Conservation (phyloP, 352 stramenopile species). For the Thraustotheca clavata region DNA sequence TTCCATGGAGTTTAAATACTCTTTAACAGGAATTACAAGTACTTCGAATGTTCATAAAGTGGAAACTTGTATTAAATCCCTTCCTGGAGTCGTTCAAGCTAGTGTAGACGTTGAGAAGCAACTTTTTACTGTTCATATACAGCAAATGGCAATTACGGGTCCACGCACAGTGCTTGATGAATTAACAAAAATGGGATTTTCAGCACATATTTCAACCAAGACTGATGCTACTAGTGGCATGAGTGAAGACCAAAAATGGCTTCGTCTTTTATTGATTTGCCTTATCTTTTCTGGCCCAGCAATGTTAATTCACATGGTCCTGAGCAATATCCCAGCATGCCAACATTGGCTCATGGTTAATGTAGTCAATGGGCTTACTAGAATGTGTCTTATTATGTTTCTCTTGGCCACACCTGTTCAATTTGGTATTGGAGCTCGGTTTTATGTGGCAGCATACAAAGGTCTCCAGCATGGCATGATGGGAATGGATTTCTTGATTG, state of each 20-base stretch:
- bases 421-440: slow-evolving; percentile 68
- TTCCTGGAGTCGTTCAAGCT: slow-evolving; percentile 68
- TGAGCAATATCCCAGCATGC: slow-evolving; percentile 63
- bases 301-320: slow-evolving; percentile 83
- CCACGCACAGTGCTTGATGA: slow-evolving; percentile 62
- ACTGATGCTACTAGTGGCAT: slow-evolving; percentile 51
- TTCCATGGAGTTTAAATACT: slow-evolving; percentile 73
- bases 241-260: slow-evolving; percentile 72
- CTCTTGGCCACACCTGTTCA: slow-evolving; percentile 74
- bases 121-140: slow-evolving; percentile 43
- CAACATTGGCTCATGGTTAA: slow-evolving; percentile 62
- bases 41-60: slow-evolving; percentile 56
- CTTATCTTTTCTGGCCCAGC: slow-evolving; percentile 79
- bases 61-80: slow-evolving; percentile 45
- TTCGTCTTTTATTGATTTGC: slow-evolving; percentile 51
- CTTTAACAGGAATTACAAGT: slow-evolving; percentile 55
- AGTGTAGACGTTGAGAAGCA: slow-evolving; percentile 42
- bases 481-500: slow-evolving; percentile 86
- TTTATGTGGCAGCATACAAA: slow-evolving; percentile 77
- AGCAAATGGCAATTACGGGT: slow-evolving; percentile 66
- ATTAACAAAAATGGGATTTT: slow-evolving; percentile 57
- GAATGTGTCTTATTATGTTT: slow-evolving; percentile 80
- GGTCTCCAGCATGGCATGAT: slow-evolving; percentile 76
- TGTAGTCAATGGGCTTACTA: slow-evolving; percentile 64
- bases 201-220: slow-evolving; percentile 39